phyloP scores from a whole-genome alignment of 352 stramenopile species.

The Thraustochytrium striatum region DNA sequence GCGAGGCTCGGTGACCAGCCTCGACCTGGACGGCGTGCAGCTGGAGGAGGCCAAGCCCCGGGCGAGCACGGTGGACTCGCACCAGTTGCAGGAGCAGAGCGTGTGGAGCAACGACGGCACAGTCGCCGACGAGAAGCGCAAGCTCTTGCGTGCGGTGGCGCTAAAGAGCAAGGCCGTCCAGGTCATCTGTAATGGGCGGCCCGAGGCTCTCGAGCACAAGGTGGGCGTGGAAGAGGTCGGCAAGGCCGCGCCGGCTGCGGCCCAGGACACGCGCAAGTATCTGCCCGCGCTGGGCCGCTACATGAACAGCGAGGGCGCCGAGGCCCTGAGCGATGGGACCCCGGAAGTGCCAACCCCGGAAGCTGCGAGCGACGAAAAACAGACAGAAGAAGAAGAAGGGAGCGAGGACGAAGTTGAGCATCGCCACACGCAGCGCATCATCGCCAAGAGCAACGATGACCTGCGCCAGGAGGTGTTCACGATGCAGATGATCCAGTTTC shows the following conservation, averaged over 20 bases:
- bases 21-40: background rate
- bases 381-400: no score
- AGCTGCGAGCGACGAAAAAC: no score
- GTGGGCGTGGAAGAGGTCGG: no score
- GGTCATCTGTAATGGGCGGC: background rate
- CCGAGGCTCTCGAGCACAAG: background rate
- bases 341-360: no score
- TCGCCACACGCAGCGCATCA: constrained; percentile 71
- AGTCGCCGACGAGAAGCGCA: background rate
- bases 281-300: constrained; percentile 16
- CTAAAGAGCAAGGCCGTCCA: background rate
- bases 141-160: background rate
- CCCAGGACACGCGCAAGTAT: background rate
- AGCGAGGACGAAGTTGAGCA: background rate
- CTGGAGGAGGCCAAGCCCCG: background rate
- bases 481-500: constrained; percentile 94
- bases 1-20: constrained; percentile 23
- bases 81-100: background rate
- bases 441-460: constrained; percentile 97
- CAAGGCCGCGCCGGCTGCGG: no score
- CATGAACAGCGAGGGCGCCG: background rate
- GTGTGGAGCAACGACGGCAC: constrained; percentile 2
- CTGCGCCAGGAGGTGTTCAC: constrained; percentile 95
- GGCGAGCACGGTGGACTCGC: background rate
- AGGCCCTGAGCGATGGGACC: constrained; percentile 62